phyloP scores from a whole-genome alignment of 108 stramenopile genomes.

The Nitzschia sp. region DNA sequence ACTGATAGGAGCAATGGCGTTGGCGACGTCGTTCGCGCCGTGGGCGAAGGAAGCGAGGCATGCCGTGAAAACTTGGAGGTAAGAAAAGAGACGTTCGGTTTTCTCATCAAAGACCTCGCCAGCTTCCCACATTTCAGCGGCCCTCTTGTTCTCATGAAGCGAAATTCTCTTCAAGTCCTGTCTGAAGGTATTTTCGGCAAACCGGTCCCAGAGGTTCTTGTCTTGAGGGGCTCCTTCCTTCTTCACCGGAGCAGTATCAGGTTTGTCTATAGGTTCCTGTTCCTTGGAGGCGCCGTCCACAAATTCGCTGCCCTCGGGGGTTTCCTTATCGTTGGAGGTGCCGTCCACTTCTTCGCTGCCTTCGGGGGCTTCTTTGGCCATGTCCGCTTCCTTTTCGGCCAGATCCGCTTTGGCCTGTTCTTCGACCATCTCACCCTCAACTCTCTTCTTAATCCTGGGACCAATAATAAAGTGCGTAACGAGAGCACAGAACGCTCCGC shows the following conservation, averaged over 20 bases:
- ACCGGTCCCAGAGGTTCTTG: not conserved
- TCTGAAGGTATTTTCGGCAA: conserved; percentile 18
- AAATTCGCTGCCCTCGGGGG: no score
- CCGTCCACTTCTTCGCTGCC: not conserved
- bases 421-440: conserved; percentile 4
- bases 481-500: conserved; percentile 26
- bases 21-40: conserved; percentile 81
- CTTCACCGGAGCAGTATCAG: not conserved
- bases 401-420: not conserved
- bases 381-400: not conserved
- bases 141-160: conserved; percentile 29
- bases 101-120: conserved; percentile 47
- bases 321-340: no score
- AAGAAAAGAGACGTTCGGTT: conserved; percentile 60
- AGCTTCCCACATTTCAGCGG: conserved; percentile 55
- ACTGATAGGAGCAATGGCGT: conserved; percentile 68
- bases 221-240: not conserved
- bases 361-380: not conserved
- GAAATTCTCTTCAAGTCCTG: conserved; percentile 30
- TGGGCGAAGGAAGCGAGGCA: conserved; percentile 67
- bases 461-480: conserved; percentile 38
- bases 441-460: conserved; percentile 24
- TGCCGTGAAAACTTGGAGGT: conserved; percentile 77
- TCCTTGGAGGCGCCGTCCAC: not conserved
- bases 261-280: not conserved